phyloP scores from a whole-genome alignment of 1,139 yeast species.

The Arxiozyma heterogenica region DNA sequence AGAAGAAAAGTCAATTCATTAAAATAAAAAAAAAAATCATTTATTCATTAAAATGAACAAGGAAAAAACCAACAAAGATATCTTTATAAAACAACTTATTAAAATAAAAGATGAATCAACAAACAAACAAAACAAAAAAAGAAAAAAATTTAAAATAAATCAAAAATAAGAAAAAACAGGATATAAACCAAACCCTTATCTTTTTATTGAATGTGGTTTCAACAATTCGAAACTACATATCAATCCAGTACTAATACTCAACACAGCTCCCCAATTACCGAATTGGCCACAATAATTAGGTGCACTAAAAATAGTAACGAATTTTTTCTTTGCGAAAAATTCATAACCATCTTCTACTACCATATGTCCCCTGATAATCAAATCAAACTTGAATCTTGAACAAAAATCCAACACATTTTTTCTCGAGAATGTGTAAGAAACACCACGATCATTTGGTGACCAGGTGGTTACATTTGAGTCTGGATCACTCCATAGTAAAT shows the following conservation, averaged over 20 bases:
- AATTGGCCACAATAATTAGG: slow-evolving; percentile 91
- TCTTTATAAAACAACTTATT: no score
- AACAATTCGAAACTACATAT: slow-evolving; percentile 77
- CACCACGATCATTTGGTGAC: slow-evolving; percentile 83
- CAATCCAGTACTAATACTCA: slow-evolving; percentile 69
- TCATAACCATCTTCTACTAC: slow-evolving; percentile 92
- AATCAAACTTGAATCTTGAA: slow-evolving; percentile 60
- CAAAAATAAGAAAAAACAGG: no score
- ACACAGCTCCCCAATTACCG: slow-evolving; percentile 84
- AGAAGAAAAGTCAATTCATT: neutral
- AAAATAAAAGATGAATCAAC: neutral
- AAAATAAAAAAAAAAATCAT: no score
- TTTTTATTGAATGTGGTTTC: slow-evolving; percentile 42
- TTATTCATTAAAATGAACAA: neutral
- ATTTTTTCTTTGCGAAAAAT: slow-evolving; percentile 64
- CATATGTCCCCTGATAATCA: slow-evolving; percentile 83
- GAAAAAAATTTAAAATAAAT: no score
- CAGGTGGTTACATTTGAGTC: slow-evolving; percentile 57
- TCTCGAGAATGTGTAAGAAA: slow-evolving; percentile 70
- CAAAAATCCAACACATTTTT: slow-evolving; percentile 67
- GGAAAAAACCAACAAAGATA: neutral
- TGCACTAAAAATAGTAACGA: slow-evolving; percentile 79
- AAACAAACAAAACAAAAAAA: neutral
- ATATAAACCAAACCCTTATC: slow-evolving; percentile 1
- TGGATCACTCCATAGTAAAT: slow-evolving; percentile 84